Conservation (phyloP, 306 rosid genomes). For the Alnus rubra region DNA sequence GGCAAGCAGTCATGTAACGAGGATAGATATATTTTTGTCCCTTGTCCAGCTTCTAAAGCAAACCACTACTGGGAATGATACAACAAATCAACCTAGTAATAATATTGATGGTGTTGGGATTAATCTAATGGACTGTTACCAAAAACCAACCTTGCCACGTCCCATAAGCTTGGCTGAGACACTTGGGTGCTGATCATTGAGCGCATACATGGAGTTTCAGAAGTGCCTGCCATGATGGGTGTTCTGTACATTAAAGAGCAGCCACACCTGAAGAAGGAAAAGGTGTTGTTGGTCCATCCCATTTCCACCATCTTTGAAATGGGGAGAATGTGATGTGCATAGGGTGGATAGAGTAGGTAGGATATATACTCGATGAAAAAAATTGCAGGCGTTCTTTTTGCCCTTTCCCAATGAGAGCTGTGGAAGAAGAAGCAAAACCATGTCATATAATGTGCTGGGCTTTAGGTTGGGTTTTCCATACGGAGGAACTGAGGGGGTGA, state of each 20-base stretch:
- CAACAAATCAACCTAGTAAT: constrained; percentile 35
- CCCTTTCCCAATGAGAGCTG: constrained; percentile 1
- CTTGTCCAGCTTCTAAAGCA: constrained; percentile 68
- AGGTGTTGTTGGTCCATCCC: background rate
- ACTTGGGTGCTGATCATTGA: constrained; percentile 11
- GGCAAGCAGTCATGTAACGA: constrained; percentile 61
- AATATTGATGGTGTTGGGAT: constrained; percentile 29
- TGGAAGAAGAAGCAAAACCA: background rate
- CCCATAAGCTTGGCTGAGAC: constrained; percentile 44
- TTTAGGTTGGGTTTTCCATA: background rate
- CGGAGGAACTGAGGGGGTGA: constrained; percentile 1
- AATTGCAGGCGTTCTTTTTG: constrained; percentile 23
- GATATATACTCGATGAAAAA: constrained; percentile 16
- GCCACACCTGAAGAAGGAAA: constrained; percentile 6
- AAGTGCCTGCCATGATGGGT: constrained; percentile 29
- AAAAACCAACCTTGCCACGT: constrained; percentile 33
- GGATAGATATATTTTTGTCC: constrained; percentile 73
- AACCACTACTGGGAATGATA: constrained; percentile 37
- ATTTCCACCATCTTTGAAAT: constrained; percentile 4
- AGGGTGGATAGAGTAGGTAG: constrained; percentile 25
- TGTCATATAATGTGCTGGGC: background rate
- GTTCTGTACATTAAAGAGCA: constrained; percentile 23
- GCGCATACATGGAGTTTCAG: background rate
- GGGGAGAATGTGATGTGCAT: constrained; percentile 26
- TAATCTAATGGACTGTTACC: constrained; percentile 33